These are phyloP conservation scores for Tephrocybe sp. DNA, from an alignment of 768 basidiomycete species.

Conservation along the genomic window DNA sequence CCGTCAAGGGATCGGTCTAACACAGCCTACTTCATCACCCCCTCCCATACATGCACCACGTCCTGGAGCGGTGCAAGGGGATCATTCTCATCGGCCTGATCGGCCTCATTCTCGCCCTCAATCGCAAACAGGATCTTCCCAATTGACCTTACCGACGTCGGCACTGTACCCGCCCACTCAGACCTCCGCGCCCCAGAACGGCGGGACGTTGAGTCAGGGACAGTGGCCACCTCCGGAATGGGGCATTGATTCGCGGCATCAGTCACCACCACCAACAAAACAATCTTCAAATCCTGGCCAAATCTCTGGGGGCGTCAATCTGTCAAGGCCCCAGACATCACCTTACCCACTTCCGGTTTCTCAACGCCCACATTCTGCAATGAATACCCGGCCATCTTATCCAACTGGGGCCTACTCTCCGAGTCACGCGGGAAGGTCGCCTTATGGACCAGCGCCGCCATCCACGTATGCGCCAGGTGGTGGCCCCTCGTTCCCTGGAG, in stretches of 20 bases:
- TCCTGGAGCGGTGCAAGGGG: conserved; percentile 18
- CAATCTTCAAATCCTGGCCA: conserved; percentile 18
- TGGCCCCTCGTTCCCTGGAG: conserved; percentile 11
- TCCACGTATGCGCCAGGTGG: conserved; percentile 6
- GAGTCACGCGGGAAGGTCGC: neutral
- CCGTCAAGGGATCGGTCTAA: conserved; percentile 32
- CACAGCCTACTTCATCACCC: conserved; percentile 13
- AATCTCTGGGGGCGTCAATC: conserved; percentile 28
- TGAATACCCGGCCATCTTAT: conserved; percentile 9
- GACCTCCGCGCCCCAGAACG: conserved; percentile 7
- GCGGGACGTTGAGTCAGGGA: conserved; percentile 2
- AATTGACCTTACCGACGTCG: conserved; percentile 13
- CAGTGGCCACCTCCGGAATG: conserved; percentile 47
- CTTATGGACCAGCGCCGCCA: conserved; percentile 7
- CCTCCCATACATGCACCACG: conserved; percentile 37
- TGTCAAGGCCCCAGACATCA: conserved; percentile 32
- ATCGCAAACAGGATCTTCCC: conserved; percentile 5
- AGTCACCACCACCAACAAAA: conserved; percentile 14
- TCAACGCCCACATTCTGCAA: conserved; percentile 26
- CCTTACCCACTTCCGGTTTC: conserved; percentile 13
- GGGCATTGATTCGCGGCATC: conserved; percentile 23
- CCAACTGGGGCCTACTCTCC: neutral
- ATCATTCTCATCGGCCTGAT: conserved; percentile 12
- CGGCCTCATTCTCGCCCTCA: conserved; percentile 11
- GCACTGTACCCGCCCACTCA: conserved; percentile 3